phyloP scores from a whole-genome alignment of 805 yeast genomes.

The Phaffomyces opuntiae region DNA sequence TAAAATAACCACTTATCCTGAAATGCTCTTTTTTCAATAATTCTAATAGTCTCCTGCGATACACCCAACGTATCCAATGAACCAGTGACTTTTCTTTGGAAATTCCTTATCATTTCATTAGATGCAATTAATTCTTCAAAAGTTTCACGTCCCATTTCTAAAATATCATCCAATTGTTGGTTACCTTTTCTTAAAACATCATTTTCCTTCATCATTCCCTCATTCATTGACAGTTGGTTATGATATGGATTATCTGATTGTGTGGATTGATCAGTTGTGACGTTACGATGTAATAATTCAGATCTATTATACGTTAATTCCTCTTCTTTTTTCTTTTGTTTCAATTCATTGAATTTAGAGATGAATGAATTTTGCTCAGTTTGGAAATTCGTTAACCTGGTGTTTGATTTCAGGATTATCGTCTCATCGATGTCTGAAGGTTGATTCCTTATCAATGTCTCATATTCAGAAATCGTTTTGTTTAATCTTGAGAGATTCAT shows the following conservation, averaged over 20 bases:
- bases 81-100: constrained; percentile 58
- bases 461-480: constrained; percentile 69
- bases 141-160: constrained; percentile 84
- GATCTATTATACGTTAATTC: constrained; percentile 35
- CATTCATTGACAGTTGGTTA: constrained; percentile 23
- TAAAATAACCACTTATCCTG: constrained; percentile 86
- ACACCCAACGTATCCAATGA: constrained; percentile 80
- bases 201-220: constrained; percentile 66
- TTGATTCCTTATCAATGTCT: constrained; percentile 21
- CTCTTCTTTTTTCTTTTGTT: constrained; percentile 27
- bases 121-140: constrained; percentile 84
- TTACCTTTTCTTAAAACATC: constrained; percentile 60
- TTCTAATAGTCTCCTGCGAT: constrained; percentile 73
- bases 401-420: constrained; percentile 38
- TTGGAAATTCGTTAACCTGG: constrained; percentile 53
- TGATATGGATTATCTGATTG: constrained; percentile 25
- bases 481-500: constrained; percentile 70
- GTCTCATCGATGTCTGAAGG: background rate
- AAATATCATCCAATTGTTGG: constrained; percentile 78
- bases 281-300: constrained; percentile 35
- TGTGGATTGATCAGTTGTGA: constrained; percentile 14
- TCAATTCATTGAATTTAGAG: constrained; percentile 28
- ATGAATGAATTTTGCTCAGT: constrained; percentile 26
- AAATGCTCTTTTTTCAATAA: constrained; percentile 72
- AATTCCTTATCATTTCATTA: constrained; percentile 56